Evolutionary conservation across 768 basidiomycete genomes (phyloP).

Genomic region (Lentinula edodes): DNA sequence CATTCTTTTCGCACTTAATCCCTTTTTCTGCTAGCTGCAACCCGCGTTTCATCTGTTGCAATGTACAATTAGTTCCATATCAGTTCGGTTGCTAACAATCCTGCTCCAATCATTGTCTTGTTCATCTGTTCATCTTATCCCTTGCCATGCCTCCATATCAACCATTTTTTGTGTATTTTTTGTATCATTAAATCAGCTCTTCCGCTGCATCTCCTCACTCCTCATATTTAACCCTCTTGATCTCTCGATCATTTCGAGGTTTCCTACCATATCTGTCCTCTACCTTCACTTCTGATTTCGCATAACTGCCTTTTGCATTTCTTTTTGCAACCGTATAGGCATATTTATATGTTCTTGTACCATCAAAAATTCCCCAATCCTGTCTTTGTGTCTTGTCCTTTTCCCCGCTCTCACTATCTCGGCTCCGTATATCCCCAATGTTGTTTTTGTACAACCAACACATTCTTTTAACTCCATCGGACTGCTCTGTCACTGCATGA

Average conservation of each 20-base stretch:
- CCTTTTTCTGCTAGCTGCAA: background rate
- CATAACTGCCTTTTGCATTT: background rate
- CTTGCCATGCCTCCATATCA: background rate
- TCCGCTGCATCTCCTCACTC: no score
- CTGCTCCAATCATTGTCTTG: background rate
- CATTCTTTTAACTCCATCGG: background rate
- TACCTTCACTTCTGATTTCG: no score
- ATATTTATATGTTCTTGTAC: background rate
- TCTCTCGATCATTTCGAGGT: no score
- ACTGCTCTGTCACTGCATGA: no score
- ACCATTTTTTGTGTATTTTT: background rate
- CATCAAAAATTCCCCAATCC: background rate
- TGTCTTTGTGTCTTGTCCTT: background rate
- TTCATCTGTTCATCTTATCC: background rate
- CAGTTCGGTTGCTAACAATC: background rate
- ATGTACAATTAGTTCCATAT: background rate
- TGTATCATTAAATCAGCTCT: background rate
- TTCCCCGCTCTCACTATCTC: background rate
- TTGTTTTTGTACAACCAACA: background rate
- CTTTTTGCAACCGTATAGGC: background rate
- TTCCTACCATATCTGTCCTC: no score
- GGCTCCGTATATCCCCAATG: background rate
- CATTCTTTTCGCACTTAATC: background rate
- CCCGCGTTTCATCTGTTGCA: background rate
- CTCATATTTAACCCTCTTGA: no score